Evolutionary conservation across 2,329 filamentous ascomycete species (phyloP).

Genomic region (Penicillium vulpinum): DNA sequence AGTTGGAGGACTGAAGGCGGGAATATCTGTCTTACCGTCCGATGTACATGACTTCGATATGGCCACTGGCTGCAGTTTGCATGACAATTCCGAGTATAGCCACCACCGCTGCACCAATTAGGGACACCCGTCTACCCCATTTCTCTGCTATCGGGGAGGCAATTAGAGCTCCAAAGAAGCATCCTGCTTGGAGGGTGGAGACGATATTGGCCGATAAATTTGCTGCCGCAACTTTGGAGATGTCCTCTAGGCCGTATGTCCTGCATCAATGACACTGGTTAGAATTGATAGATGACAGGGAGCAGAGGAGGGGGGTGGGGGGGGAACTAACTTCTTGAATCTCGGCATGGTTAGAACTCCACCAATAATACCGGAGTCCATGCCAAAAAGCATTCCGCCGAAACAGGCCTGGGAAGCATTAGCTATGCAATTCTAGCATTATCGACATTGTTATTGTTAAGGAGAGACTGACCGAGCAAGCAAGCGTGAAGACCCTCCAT

Average conservation of each 20-base stretch:
- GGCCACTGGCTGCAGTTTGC: constrained; percentile 62
- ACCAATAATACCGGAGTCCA: constrained; percentile 67
- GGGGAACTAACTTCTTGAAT: constrained; percentile 53
- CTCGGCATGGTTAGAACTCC: constrained; percentile 63
- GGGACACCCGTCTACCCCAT: constrained; percentile 56
- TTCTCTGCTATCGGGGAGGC: constrained; percentile 42
- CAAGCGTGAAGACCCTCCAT: constrained; percentile 66
- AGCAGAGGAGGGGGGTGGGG: background rate
- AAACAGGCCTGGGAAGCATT: constrained; percentile 56
- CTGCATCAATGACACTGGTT: constrained; percentile 33
- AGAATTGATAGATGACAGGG: constrained; percentile 5
- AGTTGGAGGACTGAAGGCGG: background rate
- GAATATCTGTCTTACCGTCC: constrained; percentile 53
- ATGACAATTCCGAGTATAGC: constrained; percentile 64
- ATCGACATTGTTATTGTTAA: background rate
- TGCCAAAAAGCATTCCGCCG: constrained; percentile 67
- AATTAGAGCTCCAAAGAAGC: constrained; percentile 63
- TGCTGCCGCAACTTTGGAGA: constrained; percentile 46
- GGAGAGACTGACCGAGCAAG: constrained; percentile 52
- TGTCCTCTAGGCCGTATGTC: constrained; percentile 53
- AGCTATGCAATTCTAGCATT: background rate
- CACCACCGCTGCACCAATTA: constrained; percentile 59
- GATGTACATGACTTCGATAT: constrained; percentile 64
- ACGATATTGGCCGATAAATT: constrained; percentile 68
- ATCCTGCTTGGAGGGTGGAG: constrained; percentile 69